phyloP scores from a whole-genome alignment of 257 asterid genomes.

The Nicotiana paniculata region DNA sequence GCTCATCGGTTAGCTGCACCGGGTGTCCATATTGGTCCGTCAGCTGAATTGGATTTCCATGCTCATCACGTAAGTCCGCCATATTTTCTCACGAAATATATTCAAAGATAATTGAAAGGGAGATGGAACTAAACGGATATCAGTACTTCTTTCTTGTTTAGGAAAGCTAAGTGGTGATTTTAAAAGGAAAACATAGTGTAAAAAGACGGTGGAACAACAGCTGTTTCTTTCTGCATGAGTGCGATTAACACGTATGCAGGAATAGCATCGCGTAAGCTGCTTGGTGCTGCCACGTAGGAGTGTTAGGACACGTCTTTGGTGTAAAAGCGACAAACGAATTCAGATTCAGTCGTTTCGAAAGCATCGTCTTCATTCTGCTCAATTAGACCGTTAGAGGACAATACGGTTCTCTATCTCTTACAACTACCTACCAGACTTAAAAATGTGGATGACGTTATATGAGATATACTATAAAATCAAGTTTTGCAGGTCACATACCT shows the following conservation, averaged over 20 bases:
- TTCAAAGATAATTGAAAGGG: neutral
- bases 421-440: no score
- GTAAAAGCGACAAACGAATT: neutral
- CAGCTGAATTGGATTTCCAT: constrained; percentile 76
- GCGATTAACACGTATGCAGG: constrained; percentile 26
- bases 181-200: neutral
- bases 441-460: no score
- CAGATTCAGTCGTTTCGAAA: neutral
- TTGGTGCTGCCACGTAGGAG: constrained; percentile 23
- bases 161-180: neutral
- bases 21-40: constrained; percentile 60
- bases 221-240: constrained; percentile 49
- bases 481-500: no score
- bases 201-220: constrained; percentile 20
- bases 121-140: neutral
- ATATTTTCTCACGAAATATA: neutral
- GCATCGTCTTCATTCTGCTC: neutral
- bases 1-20: constrained; percentile 56
- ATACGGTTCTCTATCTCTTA: neutral
- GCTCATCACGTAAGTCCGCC: constrained; percentile 64
- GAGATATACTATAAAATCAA: no score
- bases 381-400: neutral
- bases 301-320: neutral
- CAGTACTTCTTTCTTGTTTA: neutral
- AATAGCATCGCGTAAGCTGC: neutral